These are phyloP conservation scores for Nakataea oryzae DNA, from an alignment of 2,329 filamentous ascomycete species.

Conservation along the genomic window DNA sequence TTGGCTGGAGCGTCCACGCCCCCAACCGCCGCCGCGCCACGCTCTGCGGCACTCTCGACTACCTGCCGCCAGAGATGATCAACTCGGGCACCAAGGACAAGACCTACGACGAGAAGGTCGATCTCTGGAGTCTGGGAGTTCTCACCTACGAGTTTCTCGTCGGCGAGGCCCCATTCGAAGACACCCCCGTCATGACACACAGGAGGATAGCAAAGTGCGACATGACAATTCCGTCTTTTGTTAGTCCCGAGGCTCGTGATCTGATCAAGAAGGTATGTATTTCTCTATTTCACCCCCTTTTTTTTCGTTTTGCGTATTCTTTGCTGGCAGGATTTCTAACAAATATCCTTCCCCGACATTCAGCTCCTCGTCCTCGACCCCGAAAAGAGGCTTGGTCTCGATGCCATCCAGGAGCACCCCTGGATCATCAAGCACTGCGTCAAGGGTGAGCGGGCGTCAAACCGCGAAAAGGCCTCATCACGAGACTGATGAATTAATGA, in stretches of 20 bases:
- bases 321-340: constrained; percentile 6
- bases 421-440: constrained; percentile 97
- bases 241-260: constrained; percentile 83
- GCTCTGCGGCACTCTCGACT: constrained; percentile 95
- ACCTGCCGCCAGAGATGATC: constrained; percentile 97
- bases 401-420: constrained; percentile 80
- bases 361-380: constrained; percentile 85
- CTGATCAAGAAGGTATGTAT: constrained; percentile 70
- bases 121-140: constrained; percentile 91
- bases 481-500: neutral
- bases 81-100: constrained; percentile 71
- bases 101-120: constrained; percentile 90
- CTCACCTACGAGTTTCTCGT: constrained; percentile 94
- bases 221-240: constrained; percentile 84
- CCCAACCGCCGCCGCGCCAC: constrained; percentile 89
- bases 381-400: constrained; percentile 82
- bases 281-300: neutral
- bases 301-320: neutral
- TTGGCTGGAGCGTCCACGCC: constrained; percentile 96
- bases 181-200: constrained; percentile 90
- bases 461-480: constrained; percentile 33
- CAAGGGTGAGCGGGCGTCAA: constrained; percentile 43
- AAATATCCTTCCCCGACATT: neutral
- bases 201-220: constrained; percentile 79
- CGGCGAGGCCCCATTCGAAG: constrained; percentile 93